Conservation (phyloP, 768 basidiomycete genomes). For the Pholiota molesta region DNA sequence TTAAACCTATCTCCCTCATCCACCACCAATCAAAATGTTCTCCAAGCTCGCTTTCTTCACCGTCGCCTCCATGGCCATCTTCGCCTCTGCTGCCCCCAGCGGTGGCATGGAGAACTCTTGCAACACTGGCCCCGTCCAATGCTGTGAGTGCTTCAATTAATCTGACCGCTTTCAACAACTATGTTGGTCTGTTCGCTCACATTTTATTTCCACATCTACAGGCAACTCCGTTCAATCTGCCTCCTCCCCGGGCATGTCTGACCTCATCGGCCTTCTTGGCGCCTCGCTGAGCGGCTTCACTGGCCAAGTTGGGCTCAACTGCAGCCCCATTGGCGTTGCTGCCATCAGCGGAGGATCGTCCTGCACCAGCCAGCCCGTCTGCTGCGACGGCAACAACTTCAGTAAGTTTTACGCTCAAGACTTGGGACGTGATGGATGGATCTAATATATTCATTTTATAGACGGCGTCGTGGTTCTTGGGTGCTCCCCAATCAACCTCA, state of each 20-base stretch:
- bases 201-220: neutral
- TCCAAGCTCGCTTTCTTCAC: slow-evolving; percentile 30
- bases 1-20: slow-evolving; percentile 15
- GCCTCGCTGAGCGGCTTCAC: neutral
- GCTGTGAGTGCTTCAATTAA: slow-evolving; percentile 21
- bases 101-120: slow-evolving; percentile 23
- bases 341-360: neutral
- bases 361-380: slow-evolving; percentile 25
- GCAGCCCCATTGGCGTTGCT: slow-evolving; percentile 13
- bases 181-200: no score
- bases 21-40: slow-evolving; percentile 26
- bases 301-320: neutral
- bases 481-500: neutral
- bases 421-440: no score
- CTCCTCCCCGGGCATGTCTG: neutral
- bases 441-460: neutral
- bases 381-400: slow-evolving; percentile 29
- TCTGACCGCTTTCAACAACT: no score
- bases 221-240: neutral
- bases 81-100: slow-evolving; percentile 31
- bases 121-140: slow-evolving; percentile 32
- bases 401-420: slow-evolving; percentile 18
- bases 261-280: neutral
- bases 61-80: slow-evolving; percentile 26
- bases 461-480: neutral